Evolutionary conservation across 345 rosid species (phyloP).

Genomic region (Boechera stricta): DNA sequence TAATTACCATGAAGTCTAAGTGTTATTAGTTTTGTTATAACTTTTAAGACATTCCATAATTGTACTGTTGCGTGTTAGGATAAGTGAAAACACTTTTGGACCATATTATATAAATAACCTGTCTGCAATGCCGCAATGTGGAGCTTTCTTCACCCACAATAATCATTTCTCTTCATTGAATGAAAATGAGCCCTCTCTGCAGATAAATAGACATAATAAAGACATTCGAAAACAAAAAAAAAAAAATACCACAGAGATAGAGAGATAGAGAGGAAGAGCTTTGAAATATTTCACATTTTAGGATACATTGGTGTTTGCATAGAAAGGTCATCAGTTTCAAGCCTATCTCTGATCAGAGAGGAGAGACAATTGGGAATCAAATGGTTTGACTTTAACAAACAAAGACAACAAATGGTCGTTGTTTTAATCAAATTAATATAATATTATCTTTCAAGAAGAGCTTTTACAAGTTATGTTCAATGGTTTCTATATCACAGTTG

Average conservation of each 20-base stretch:
- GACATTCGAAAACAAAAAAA: neutral
- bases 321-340: no score
- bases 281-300: no score
- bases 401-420: no score
- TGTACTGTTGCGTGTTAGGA: no score
- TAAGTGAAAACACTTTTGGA: neutral
- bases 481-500: neutral
- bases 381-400: no score
- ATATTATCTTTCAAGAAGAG: no score
- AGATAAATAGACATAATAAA: slow-evolving; percentile 4
- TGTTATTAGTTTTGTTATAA: slow-evolving; percentile 10
- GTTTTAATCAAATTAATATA: no score
- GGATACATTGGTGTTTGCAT: slow-evolving; percentile 48
- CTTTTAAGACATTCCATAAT: slow-evolving; percentile 7
- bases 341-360: no score
- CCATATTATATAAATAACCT: slow-evolving; percentile 25
- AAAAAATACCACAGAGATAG: slow-evolving; percentile 6
- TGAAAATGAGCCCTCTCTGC: neutral
- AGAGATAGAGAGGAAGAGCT: neutral
- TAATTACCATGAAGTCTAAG: neutral
- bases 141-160: slow-evolving; percentile 36
- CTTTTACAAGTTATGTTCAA: no score
- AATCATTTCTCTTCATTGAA: slow-evolving; percentile 30
- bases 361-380: no score
- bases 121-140: slow-evolving; percentile 31